A percentile compares a stretch with the other conserved stretches of the same genome.
These are phyloP conservation scores for Cladosporium sp. DNA, from an alignment of 2,329 filamentous ascomycete genomes.

Conservation along the genomic window DNA sequence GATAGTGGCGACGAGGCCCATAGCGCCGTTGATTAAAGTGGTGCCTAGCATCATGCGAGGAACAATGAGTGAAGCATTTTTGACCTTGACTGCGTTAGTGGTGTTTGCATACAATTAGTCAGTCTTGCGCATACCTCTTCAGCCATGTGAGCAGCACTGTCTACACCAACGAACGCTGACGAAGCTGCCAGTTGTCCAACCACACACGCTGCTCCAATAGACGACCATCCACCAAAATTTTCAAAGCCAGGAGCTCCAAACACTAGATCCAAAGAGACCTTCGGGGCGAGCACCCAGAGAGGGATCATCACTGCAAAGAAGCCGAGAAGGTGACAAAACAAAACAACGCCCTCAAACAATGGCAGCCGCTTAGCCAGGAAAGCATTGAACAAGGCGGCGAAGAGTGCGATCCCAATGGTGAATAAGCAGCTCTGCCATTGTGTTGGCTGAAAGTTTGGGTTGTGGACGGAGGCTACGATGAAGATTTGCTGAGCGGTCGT, in stretches of 20 bases:
- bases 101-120: no score
- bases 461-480: neutral
- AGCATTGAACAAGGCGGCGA: constrained; percentile 40
- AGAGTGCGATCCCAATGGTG: constrained; percentile 30
- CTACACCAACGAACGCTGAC: constrained; percentile 10
- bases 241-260: constrained; percentile 27
- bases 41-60: constrained; percentile 44
- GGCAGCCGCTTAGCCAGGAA: constrained; percentile 36
- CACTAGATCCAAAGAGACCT: constrained; percentile 46
- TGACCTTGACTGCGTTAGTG: constrained; percentile 12
- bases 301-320: constrained; percentile 50
- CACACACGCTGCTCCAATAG: constrained; percentile 35
- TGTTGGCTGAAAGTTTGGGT: neutral
- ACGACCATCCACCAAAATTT: constrained; percentile 41
- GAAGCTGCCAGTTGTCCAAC: constrained; percentile 32
- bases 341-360: constrained; percentile 42
- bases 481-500: constrained; percentile 1
- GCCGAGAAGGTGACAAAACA: constrained; percentile 47
- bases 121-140: constrained; percentile 18
- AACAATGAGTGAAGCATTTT: constrained; percentile 32
- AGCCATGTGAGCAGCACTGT: constrained; percentile 14
- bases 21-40: constrained; percentile 40
- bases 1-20: constrained; percentile 41
- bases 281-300: constrained; percentile 41
- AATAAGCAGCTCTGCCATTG: constrained; percentile 18